phyloP scores from a whole-genome alignment of 352 stramenopile species.

The Pelagophyceae sp. region DNA sequence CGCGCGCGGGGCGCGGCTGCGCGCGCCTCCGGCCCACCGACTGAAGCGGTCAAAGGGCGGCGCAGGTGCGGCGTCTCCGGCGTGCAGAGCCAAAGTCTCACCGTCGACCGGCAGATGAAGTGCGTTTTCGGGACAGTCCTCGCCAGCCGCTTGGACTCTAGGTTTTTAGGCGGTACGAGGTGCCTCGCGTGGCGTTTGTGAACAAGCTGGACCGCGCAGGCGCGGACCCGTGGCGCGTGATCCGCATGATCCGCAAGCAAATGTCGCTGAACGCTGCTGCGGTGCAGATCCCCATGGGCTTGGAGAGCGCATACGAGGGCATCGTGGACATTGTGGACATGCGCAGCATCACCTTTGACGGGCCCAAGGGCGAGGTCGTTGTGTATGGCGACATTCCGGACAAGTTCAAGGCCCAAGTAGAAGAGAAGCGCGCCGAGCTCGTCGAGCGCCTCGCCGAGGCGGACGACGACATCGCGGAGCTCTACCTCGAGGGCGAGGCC shows the following conservation, averaged over 20 bases:
- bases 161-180: constrained; percentile 73
- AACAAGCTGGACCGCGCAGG: constrained; percentile 98
- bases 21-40: not conserved
- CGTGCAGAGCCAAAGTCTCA: constrained; percentile 96
- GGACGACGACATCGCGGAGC: constrained; percentile 95
- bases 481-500: constrained; percentile 97
- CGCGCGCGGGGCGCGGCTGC: constrained; percentile 18
- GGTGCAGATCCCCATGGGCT: constrained; percentile 93
- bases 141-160: not conserved
- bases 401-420: constrained; percentile 63
- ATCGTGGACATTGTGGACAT: constrained; percentile 90
- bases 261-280: constrained; percentile 90
- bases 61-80: constrained; percentile 68
- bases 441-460: constrained; percentile 88
- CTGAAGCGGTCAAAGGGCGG: constrained; percentile 20
- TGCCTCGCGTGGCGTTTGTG: constrained; percentile 96
- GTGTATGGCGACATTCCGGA: constrained; percentile 75
- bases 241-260: constrained; percentile 84
- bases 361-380: constrained; percentile 73
- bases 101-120: constrained; percentile 98
- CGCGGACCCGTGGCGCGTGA: constrained; percentile 88
- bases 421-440: constrained; percentile 74
- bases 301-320: constrained; percentile 84
- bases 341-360: constrained; percentile 77
- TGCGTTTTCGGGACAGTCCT: not conserved